Evolutionary conservation across 768 basidiomycete genomes (phyloP), one percentile per base, ranked within the genome.

Genomic region (Mycena kentingensis): DNA sequence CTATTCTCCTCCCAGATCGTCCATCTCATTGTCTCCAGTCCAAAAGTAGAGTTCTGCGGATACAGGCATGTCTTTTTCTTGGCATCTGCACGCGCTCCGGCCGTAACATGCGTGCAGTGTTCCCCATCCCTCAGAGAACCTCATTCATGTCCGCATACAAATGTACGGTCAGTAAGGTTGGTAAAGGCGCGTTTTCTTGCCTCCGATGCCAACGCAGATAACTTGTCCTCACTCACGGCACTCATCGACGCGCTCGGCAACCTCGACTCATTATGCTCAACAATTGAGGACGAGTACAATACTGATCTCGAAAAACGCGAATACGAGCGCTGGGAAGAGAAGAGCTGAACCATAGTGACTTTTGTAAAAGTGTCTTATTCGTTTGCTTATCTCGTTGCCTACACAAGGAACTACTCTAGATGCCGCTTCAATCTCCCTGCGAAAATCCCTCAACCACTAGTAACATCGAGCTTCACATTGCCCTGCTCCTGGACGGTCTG

Each of bases 1-100:
- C 31, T 16, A 37, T 27, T 49, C 13, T 4, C 25, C 19, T 26
- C 32, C 27, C 7, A n/a, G 36, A 27, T 52, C 63, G 42, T 54
- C 29, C 25, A 18, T 51, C 32, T 11, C 35, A 34, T 31, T 31
- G 35, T 46, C 24, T 54, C 43, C 42, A 98, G 96, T 67, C 92
- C 96, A 5, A 93, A 92, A 61, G 96, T 98, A 32, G 93, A 97
- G 71, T 98, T 98, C 66, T 98, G 97, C 67, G 97, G 97, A 26
- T 98, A 98, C 77, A 93, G 90, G 93, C 29, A 16, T 11, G 46
- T 22, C 7, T n/a, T 15, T 25, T 19, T 21, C 45, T 43, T 29
- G 25, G 25, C 25, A n/a, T n/a, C n/a, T n/a, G n/a, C n/a, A n/a
- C n/a, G n/a, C 11, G 27, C 36, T 50, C 50, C 50, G 58, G 12